Base-by-base conservation (phyloP, 768 basidiomycete genomes). In the Austroboletus festivus region DNA sequence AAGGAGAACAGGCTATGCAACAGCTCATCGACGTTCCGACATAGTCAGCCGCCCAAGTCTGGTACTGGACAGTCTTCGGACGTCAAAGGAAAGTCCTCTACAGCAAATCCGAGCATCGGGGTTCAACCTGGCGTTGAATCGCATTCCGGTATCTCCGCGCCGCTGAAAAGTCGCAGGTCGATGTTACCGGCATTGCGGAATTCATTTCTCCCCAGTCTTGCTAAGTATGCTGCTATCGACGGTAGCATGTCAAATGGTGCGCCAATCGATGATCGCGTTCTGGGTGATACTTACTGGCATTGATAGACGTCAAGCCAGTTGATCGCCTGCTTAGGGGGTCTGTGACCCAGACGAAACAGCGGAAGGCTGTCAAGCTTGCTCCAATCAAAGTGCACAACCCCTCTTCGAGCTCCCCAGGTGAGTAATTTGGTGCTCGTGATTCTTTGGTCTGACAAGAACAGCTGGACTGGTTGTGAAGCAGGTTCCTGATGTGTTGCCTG, bases 1-100 rank as follows among this genome's bases (percentile, higher is more conserved):
- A 55, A 64, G 33, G 62, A 62, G 42, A 61, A 61, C 34, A 38
- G 24, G 19, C 2, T 46, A 31, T 34, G 37, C 38, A 38, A 37
- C 3, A 23, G 46, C 41, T 26, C 33, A 19, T 41, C 28, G 50
- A 51, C 46, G 39, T 8, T 35, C 45, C 48, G 28, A 19, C 4
- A 42, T 38, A 38, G 33, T 26, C 31, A 48, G 16, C 10, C n/a
- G 38, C 28, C 42, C 48, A 46, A 42, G 43, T 45, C 45, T 38
- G 21, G 42, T 34, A 44, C 35, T 37, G 50, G 47, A 40, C 50
- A 28, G 3, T 21, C 16, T 10, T 15, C 5, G 37, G 42, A 38
- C 28, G 15, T 46, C 38, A n/a, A 26, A 8, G 24, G 31, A 26
- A 51, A 50, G 51, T 19, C 20, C n/a, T 9, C 44, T 21, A 26